These are phyloP conservation scores for Leccinum pellstonianum DNA, from an alignment of 768 basidiomycete species.

Conservation along the genomic window DNA sequence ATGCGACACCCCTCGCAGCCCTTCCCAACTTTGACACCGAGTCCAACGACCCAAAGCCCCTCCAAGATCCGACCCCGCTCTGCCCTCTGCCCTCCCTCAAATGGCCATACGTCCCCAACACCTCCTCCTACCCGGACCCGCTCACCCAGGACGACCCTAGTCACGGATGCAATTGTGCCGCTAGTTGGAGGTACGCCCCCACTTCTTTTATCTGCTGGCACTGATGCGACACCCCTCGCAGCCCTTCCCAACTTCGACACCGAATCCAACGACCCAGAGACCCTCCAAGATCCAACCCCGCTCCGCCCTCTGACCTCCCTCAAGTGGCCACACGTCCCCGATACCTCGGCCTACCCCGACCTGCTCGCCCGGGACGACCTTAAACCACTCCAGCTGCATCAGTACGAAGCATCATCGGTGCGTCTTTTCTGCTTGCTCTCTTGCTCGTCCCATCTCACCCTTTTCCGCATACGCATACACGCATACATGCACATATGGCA, in stretches of 20 bases:
- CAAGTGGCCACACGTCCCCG: constrained; percentile 67
- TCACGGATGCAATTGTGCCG: not conserved
- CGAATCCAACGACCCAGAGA: not conserved
- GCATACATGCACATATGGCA: no score
- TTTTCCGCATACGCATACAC: no score
- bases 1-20: not conserved
- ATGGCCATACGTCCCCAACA: no score
- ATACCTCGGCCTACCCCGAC: not conserved
- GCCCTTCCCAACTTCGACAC: not conserved
- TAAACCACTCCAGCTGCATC: constrained; percentile 64
- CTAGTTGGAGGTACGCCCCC: not conserved
- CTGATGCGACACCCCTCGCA: not conserved
- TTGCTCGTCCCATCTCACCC: not conserved
- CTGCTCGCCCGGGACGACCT: constrained; percentile 85
- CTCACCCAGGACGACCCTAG: no score
- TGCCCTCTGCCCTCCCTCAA: no score
- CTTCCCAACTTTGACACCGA: no score
- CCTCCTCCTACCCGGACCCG: no score
- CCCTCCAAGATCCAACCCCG: constrained; percentile 38
- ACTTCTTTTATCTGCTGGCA: not conserved
- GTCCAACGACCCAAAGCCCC: no score
- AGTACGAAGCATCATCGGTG: constrained; percentile 79
- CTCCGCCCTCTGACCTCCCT: constrained; percentile 72
- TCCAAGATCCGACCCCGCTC: no score
- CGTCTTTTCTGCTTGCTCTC: constrained; percentile 18